Base-by-base conservation (phyloP, 208 protist genomes). In the Polymyxa betae region DNA sequence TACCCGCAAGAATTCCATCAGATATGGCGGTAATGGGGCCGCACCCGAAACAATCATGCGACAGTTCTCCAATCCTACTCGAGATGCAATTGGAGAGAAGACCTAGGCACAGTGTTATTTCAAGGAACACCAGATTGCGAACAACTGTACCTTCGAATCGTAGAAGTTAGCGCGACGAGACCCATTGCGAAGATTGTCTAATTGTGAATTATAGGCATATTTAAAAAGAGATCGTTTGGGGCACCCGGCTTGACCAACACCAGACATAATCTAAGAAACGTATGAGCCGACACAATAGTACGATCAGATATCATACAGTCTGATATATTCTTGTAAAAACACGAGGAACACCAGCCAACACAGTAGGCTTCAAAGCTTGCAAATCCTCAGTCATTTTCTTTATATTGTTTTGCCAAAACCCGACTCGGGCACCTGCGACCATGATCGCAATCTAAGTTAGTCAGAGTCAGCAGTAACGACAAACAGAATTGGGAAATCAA, bases 241-340 rank as follows among this genome's bases (percentile, higher is more conserved):
- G n/a, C 87, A 89, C n/a, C 16, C 10, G 5, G 43, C 5, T 35
- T 38, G 10, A 46, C 12, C 72, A 16, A 89, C 87, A 10, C 77
- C 77, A n/a, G 12, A 5, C 38, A 88, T 49, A 49, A 88, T 45
- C 77, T 88, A 24, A 24, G 24, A 60, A 60, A 60, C 12, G 5
- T 60, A 29, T 60, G 49, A 24, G 24, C 5, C 49, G 49, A 29
- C 24, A 29, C 24, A 60, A 5, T 60, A 5, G 12, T 29, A 60
- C 49, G 49, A 5, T 60, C 12, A 60, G 72, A 45, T 5, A 5
- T 35, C 5, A 82, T 43, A 95, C 89, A 64, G 92, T 93, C 38
- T 96, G 91, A 68, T 96, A 94, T 0, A 97, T 90, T 43, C 93
- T 90, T 87, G 95, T 93, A 88, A 94, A 95, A 24, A 97, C 90